phyloP scores from a whole-genome alignment of 768 basidiomycete species.

The Naganishia antarctica region DNA sequence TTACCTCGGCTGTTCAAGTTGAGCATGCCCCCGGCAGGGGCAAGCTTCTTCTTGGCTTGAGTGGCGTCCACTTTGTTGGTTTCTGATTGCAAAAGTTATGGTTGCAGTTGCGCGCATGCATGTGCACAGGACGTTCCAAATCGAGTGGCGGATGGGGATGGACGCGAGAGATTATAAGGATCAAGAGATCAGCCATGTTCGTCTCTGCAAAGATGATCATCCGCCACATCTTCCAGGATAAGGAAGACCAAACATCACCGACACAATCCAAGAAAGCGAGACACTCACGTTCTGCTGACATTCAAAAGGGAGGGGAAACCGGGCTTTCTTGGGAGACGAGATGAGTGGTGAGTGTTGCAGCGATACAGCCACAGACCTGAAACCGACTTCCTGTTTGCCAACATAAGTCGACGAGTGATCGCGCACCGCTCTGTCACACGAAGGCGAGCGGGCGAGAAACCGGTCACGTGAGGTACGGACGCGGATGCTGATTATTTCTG shows the following conservation, averaged over 20 bases:
- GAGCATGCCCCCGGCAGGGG: slow-evolving; percentile 30
- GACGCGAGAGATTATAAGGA: neutral
- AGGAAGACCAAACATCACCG: too few species aligned
- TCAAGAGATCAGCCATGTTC: neutral
- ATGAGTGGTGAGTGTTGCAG: neutral
- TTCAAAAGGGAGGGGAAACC: slow-evolving; percentile 35
- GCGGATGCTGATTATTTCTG: slow-evolving; percentile 20
- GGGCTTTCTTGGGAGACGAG: neutral
- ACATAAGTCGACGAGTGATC: neutral
- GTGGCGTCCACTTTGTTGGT: slow-evolving; percentile 31
- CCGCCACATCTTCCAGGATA: neutral
- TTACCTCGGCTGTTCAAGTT: slow-evolving; percentile 30
- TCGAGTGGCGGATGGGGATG: neutral
- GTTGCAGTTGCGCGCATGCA: too few species aligned
- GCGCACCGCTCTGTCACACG: slow-evolving; percentile 1
- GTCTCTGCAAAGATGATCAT: neutral
- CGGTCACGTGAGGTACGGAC: neutral
- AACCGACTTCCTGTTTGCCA: too few species aligned
- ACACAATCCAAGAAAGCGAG: slow-evolving; percentile 8
- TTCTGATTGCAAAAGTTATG: neutral
- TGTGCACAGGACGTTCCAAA: too few species aligned
- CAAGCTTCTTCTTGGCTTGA: slow-evolving; percentile 26
- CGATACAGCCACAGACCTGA: too few species aligned
- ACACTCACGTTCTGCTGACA: slow-evolving; percentile 48
- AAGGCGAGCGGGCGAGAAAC: slow-evolving; percentile 4